A percentile compares a stretch with the other conserved stretches of the same genome.
These are phyloP conservation scores for Sugiyamaella marilandica DNA, from an alignment of 805 yeast genomes.

Conservation along the genomic window DNA sequence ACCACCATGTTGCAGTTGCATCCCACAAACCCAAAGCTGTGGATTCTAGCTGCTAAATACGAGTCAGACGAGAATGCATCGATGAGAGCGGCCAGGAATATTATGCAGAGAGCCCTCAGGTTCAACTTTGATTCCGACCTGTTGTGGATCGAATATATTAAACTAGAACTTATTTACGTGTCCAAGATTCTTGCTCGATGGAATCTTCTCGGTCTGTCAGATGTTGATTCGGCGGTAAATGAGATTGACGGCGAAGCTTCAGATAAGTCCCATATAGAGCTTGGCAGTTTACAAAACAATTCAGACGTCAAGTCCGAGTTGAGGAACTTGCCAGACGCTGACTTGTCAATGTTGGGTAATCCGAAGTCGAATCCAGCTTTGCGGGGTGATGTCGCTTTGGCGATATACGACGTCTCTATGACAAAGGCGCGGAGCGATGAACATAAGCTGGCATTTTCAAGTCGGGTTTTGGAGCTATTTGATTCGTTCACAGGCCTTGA, in stretches of 20 bases:
- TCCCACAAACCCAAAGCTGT: slow-evolving; percentile 84
- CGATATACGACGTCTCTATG: slow-evolving; percentile 65
- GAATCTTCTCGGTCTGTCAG: slow-evolving; percentile 66
- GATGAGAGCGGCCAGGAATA: slow-evolving; percentile 79
- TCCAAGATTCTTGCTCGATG: slow-evolving; percentile 81
- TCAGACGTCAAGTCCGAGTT: slow-evolving; percentile 53
- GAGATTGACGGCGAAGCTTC: slow-evolving; percentile 39
- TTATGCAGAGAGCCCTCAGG: slow-evolving; percentile 79
- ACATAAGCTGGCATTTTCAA: slow-evolving; percentile 39
- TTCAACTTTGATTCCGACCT: slow-evolving; percentile 69
- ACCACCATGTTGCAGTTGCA: slow-evolving; percentile 76
- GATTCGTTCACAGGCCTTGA: slow-evolving; percentile 68
- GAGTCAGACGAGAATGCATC: slow-evolving; percentile 87
- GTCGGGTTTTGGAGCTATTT: slow-evolving; percentile 51
- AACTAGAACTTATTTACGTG: slow-evolving; percentile 81
- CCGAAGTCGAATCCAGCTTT: slow-evolving; percentile 80
- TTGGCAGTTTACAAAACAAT: slow-evolving; percentile 34
- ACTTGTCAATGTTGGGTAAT: slow-evolving; percentile 76
- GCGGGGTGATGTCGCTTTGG: slow-evolving; percentile 65
- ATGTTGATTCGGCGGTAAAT: slow-evolving; percentile 51
- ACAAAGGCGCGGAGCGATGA: slow-evolving; percentile 32
- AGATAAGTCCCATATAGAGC: slow-evolving; percentile 36
- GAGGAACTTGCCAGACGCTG: slow-evolving; percentile 78
- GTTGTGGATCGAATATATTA: slow-evolving; percentile 82
- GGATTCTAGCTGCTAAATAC: slow-evolving; percentile 93